Conservation (phyloP, 176 grass and related monocot species). For the Hordeum vulgare region MorexV3_pseudomolecules_assembly NC_058520.1:73070818-73071317, state of each 20-base stretch:
- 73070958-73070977: not conserved
- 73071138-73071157: constrained; percentile 33
- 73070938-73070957: not conserved
- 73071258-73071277: constrained; percentile 4
- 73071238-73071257: constrained; percentile 15
- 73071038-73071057: constrained; percentile 17
- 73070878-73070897: constrained; percentile 37
- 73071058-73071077: constrained; percentile 18
- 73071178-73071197: constrained; percentile 29
- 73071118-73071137: constrained; percentile 27
- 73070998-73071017: constrained; percentile 20
- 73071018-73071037: constrained; percentile 20
- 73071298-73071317: not conserved
- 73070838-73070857: constrained; percentile 8
- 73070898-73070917: constrained; percentile 13
- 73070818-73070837: constrained; percentile 43
- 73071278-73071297: constrained; percentile 25
- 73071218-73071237: constrained; percentile 40
- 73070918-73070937: constrained; percentile 39
- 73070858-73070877: not conserved
- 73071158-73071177: not conserved
- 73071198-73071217: constrained; percentile 1
- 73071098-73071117: constrained; percentile 5
- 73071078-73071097: constrained; percentile 10
- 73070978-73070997: constrained; percentile 12